These are phyloP conservation scores for Corynascus novoguineensis DNA, from an alignment of 495 filamentous ascomycete species.

Conservation along the genomic window DNA sequence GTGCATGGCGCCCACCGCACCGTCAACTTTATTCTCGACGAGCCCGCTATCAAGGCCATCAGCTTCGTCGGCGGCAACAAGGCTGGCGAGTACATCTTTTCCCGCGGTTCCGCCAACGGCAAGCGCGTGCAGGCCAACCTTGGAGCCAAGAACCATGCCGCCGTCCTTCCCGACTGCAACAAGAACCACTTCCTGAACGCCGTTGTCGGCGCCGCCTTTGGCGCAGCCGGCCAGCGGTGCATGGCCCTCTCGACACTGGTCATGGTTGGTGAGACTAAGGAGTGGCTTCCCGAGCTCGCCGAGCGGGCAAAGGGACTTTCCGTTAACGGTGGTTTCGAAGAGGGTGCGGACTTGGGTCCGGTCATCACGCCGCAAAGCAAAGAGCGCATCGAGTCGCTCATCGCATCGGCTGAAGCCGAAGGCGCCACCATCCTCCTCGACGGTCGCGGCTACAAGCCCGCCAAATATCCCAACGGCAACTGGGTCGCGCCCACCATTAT, in stretches of 20 bases:
- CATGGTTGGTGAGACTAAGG: slow-evolving; percentile 89
- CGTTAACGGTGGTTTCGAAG: slow-evolving; percentile 92
- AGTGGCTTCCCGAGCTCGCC: slow-evolving; percentile 86
- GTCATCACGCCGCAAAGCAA: slow-evolving; percentile 93
- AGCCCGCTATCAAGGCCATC: slow-evolving; percentile 94
- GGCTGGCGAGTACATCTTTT: slow-evolving; percentile 95
- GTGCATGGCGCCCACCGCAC: slow-evolving; percentile 86
- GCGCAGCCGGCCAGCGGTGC: slow-evolving; percentile 93
- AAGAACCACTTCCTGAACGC: slow-evolving; percentile 97
- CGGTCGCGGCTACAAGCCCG: slow-evolving; percentile 78
- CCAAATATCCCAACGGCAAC: slow-evolving; percentile 95
- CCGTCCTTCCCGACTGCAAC: slow-evolving; percentile 91
- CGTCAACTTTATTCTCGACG: slow-evolving; percentile 96
- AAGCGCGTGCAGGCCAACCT: slow-evolving; percentile 94
- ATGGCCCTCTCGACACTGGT: slow-evolving; percentile 95
- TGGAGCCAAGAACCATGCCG: slow-evolving; percentile 97
- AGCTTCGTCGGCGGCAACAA: slow-evolving; percentile 95
- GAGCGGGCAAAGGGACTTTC: slow-evolving; percentile 85
- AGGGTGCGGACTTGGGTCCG: slow-evolving; percentile 90
- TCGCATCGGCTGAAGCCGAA: slow-evolving; percentile 83
- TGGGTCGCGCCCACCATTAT: slow-evolving; percentile 95
- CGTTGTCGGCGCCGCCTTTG: slow-evolving; percentile 91
- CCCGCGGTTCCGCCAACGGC: slow-evolving; percentile 86
- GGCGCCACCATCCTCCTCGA: slow-evolving; percentile 94
- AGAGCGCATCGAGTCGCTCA: slow-evolving; percentile 81